Conservation (phyloP, 352 stramenopile genomes). For the Pythium rhizo-oryzae region DNA sequence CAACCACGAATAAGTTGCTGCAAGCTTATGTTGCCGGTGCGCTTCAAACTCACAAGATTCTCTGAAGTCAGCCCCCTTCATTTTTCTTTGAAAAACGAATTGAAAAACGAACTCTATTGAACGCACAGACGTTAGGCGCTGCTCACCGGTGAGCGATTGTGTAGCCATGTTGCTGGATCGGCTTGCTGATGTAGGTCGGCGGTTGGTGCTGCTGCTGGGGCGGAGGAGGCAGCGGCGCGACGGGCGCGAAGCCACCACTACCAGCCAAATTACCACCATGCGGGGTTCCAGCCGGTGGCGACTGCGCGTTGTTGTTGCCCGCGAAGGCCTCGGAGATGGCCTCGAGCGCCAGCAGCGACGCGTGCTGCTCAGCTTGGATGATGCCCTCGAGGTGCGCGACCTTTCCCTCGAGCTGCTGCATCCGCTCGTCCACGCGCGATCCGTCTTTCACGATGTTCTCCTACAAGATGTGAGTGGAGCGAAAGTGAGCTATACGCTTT, state of each 20-base stretch:
- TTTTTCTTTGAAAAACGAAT: too few relatives aligned
- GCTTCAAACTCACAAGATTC: too few relatives aligned
- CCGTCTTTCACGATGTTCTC: constrained; percentile 57
- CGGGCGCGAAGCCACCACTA: background rate
- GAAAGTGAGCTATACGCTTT: too few relatives aligned
- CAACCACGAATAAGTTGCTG: too few relatives aligned
- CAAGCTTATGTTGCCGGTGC: too few relatives aligned
- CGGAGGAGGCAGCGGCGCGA: background rate
- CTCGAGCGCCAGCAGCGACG: constrained; percentile 64
- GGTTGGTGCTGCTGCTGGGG: background rate
- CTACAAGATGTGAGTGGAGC: too few relatives aligned
- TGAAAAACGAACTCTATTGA: too few relatives aligned
- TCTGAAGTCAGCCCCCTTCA: too few relatives aligned
- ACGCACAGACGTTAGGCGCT: too few relatives aligned
- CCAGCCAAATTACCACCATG: too few relatives aligned
- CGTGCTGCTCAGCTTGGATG: constrained; percentile 73
- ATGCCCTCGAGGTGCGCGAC: constrained; percentile 53
- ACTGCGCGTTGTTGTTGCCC: constrained; percentile 1
- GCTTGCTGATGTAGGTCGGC: constrained; percentile 1
- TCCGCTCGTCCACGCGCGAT: constrained; percentile 51
- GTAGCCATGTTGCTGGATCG: constrained; percentile 8
- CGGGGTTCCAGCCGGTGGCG: background rate
- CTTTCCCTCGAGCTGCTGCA: constrained; percentile 55
- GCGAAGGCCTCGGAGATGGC: constrained; percentile 71
- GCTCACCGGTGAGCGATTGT: background rate